Conservation (phyloP, 2,329 filamentous ascomycete species). For the Paecilomyces niveus region DNA sequence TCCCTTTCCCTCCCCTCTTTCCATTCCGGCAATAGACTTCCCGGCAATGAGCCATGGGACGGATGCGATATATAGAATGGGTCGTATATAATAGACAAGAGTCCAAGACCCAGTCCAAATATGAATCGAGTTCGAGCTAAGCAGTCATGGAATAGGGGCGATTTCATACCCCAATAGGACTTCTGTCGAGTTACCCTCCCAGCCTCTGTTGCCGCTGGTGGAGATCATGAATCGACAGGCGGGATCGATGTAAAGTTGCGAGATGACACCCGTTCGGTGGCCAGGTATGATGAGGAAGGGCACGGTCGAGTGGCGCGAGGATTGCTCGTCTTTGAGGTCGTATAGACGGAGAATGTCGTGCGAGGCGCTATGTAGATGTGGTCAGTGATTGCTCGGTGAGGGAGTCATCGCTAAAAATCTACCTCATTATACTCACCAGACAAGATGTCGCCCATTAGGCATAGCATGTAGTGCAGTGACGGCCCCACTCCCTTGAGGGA, state of each 20-base stretch:
- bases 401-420: slow-evolving; percentile 1
- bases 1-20: background rate
- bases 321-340: slow-evolving; percentile 64
- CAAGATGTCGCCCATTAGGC: slow-evolving; percentile 84
- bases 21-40: background rate
- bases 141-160: slow-evolving; percentile 32
- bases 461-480: slow-evolving; percentile 85
- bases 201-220: slow-evolving; percentile 84
- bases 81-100: background rate
- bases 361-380: slow-evolving; percentile 58
- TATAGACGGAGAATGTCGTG: slow-evolving; percentile 92
- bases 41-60: background rate
- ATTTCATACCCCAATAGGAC: slow-evolving; percentile 95
- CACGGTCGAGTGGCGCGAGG: slow-evolving; percentile 67
- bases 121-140: background rate
- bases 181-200: slow-evolving; percentile 88
- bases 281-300: slow-evolving; percentile 96
- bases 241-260: slow-evolving; percentile 77
- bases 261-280: slow-evolving; percentile 80
- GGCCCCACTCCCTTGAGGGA: slow-evolving; percentile 80
- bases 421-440: slow-evolving; percentile 55
- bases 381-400: slow-evolving; percentile 1
- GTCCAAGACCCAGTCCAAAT: background rate
- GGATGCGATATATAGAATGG: background rate
- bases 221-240: slow-evolving; percentile 87